phyloP scores from a whole-genome alignment of 106 monocot species.

The Dendrobium chrysotoxum region DNA sequence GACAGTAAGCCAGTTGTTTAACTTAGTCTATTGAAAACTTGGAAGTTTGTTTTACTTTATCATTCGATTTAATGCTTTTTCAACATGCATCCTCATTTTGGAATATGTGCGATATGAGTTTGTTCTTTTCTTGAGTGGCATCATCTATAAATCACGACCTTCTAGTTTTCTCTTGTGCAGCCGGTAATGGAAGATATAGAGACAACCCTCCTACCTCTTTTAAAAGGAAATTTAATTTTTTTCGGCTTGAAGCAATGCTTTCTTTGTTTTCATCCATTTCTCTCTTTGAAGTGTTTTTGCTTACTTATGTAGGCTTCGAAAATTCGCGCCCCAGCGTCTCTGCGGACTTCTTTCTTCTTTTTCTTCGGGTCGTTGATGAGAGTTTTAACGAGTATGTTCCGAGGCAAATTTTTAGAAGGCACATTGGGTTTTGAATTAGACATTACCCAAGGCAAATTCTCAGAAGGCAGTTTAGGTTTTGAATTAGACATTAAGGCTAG shows the following conservation, averaged over 20 bases:
- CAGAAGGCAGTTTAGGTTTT: too few species aligned
- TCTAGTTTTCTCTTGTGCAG: background rate
- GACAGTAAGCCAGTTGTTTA: conserved; percentile 67
- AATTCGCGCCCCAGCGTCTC: too few species aligned
- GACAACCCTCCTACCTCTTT: background rate
- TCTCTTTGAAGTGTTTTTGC: background rate
- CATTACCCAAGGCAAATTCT: too few species aligned
- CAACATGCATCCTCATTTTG: background rate
- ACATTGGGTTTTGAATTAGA: too few species aligned
- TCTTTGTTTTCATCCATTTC: background rate
- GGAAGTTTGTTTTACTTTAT: background rate
- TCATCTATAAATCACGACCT: background rate
- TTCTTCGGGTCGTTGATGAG: too few species aligned
- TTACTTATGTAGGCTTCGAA: too few species aligned
- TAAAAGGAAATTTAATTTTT: background rate
- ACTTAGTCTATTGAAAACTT: background rate
- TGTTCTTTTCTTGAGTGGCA: background rate
- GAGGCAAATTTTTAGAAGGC: too few species aligned
- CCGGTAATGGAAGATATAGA: background rate
- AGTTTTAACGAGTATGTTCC: too few species aligned
- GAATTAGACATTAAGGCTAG: too few species aligned
- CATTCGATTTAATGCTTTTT: background rate
- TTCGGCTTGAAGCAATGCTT: background rate
- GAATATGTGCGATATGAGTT: background rate
- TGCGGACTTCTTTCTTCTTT: too few species aligned